These are phyloP conservation scores for Daldinia grandis DNA, from an alignment of 495 filamentous ascomycete genomes.

Conservation along the genomic window DNA sequence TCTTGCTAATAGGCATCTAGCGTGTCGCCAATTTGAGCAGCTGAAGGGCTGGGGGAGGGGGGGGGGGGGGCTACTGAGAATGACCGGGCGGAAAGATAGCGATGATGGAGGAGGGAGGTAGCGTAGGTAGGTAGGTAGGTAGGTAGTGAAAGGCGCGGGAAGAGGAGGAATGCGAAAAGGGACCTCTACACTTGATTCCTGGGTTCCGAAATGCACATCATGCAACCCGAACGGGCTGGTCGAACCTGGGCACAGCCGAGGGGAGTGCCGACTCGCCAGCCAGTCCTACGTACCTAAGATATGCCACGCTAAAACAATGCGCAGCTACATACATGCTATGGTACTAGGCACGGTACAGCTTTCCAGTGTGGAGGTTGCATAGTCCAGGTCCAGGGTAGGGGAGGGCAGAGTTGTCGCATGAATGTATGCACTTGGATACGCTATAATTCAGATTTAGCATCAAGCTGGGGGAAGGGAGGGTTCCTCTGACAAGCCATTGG, in stretches of 20 bases:
- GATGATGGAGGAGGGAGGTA: neutral
- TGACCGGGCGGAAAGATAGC: conserved; percentile 6
- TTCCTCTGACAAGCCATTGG: conserved; percentile 27
- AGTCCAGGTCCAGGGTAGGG: conserved; percentile 34
- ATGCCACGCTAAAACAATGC: conserved; percentile 32
- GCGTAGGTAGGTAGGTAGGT: no score
- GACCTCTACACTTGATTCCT: conserved; percentile 21
- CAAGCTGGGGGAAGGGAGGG: conserved; percentile 22
- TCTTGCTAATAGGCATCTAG: conserved; percentile 23
- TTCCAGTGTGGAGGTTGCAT: conserved; percentile 44
- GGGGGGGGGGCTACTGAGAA: conserved; percentile 16
- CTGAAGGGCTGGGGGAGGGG: conserved; percentile 27
- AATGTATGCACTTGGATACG: conserved; percentile 33
- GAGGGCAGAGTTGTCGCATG: conserved; percentile 31
- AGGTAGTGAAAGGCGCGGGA: conserved; percentile 15
- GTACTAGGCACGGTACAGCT: conserved; percentile 33
- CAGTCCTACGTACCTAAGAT: conserved; percentile 42
- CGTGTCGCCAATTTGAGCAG: conserved; percentile 29
- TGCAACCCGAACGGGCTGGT: conserved; percentile 41
- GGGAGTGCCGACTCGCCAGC: conserved; percentile 41
- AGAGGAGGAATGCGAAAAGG: conserved; percentile 2
- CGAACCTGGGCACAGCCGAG: conserved; percentile 34
- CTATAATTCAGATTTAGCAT: conserved; percentile 39
- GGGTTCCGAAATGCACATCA: conserved; percentile 46
- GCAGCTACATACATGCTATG: no score